Conservation (phyloP, 169 alveolate species). For the Cyclospora cayetanensis region DNA sequence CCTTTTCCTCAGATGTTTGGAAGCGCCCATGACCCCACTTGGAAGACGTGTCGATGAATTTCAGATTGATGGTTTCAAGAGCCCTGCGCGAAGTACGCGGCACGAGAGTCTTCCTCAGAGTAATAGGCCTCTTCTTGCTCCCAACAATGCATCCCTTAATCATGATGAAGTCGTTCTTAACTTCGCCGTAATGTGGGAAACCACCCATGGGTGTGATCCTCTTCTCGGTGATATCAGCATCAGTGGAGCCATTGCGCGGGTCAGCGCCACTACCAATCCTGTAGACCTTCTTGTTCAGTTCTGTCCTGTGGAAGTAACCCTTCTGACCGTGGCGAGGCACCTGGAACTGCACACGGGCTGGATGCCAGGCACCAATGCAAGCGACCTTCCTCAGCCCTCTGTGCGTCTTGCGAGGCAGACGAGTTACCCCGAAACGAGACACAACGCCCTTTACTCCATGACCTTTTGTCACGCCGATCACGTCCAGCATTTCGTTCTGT, state of each 20-base stretch:
- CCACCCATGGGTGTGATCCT: slow-evolving; percentile 99
- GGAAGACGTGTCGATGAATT: slow-evolving; percentile 99
- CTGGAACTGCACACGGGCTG: slow-evolving; percentile 99
- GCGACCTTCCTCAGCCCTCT: slow-evolving; percentile 99
- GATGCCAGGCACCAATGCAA: slow-evolving; percentile 99
- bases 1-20: slow-evolving; percentile 99
- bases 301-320: slow-evolving; percentile 99
- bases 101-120: slow-evolving; percentile 96
- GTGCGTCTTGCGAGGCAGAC: slow-evolving; percentile 99
- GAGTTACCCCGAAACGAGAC: slow-evolving; percentile 99
- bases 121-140: slow-evolving; percentile 96
- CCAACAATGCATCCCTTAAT: slow-evolving; percentile 99
- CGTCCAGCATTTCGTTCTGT: slow-evolving; percentile 98
- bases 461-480: slow-evolving; percentile 99
- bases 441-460: slow-evolving; percentile 99
- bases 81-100: slow-evolving; percentile 95
- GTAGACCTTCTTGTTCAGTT: slow-evolving; percentile 99
- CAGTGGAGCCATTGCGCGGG: slow-evolving; percentile 96
- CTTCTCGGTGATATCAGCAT: slow-evolving; percentile 98
- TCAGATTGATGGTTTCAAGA: slow-evolving; percentile 93
- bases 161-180: slow-evolving; percentile 98
- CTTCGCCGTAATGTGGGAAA: slow-evolving; percentile 99
- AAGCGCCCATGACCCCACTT: slow-evolving; percentile 99
- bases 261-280: slow-evolving; percentile 93
- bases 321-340: slow-evolving; percentile 99